Base-by-base conservation (phyloP, 2,329 filamentous ascomycete species). In the Rhinocladiella similis region DNA sequence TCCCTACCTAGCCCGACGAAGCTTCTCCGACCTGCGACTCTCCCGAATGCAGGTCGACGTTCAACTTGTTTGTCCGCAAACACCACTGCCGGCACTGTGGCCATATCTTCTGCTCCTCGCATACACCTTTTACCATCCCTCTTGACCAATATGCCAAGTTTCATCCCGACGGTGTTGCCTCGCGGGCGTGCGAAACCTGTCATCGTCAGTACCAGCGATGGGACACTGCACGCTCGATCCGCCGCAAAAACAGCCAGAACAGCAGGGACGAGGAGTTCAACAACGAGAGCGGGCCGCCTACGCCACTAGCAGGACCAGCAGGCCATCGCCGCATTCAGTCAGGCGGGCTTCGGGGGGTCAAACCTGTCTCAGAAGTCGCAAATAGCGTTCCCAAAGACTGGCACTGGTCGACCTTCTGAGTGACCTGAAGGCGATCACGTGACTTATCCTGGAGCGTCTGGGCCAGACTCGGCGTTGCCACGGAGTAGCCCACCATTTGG, bases 61-160 rank as follows among this genome's bases (percentile, higher is more conserved):
- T 87, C 67, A 79, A 80, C 43, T 76, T 86, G 66, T 83, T 84
- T 71, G 76, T 81, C 49, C 83, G 84, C 49, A 83, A 83, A 56
- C 84, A 87, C 66, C 84, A 87, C 71, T 87, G 84, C 70, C 81
- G 84, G 56, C 83, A 85, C 64, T 87, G 84, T 64, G 84, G 84
- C 42, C 80, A 85, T 65, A 80, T 87, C 65, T 86, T 86, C 68
- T 87, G 84, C 72, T 77, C 79, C 57, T 75, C 78, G 33, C 84
- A 87, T 72, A 81, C 80, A 48, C 73, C 77, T 45, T 75, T 80
- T 66, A 71, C 73, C 47, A 81, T 87, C 10, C 82, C 81, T 6
- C 80, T 87, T 14, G 83, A 87, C 65, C 84, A 87, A 70, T 75
- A 84, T 55, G 84, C 84, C 14, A 79, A 80, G 54, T 86, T 85